Conservation (phyloP, 768 basidiomycete species). For the Boletus rubroflammeus region DNA sequence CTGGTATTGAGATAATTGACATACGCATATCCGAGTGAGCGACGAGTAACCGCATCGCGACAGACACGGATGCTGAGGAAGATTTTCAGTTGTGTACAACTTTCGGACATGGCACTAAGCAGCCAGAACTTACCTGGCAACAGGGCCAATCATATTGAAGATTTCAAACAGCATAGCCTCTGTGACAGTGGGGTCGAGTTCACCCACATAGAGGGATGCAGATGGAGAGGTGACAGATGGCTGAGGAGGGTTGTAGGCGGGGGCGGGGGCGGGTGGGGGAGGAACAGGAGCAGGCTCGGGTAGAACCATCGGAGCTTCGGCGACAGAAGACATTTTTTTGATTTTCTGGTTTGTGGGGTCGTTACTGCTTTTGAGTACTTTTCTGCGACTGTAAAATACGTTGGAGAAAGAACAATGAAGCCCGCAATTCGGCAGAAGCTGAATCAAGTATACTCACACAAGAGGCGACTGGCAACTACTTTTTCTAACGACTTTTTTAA, state of each 20-base stretch:
- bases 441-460: constrained; percentile 46
- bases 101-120: background rate
- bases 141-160: constrained; percentile 99
- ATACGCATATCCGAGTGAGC: constrained; percentile 98
- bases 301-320: constrained; percentile 52
- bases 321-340: constrained; percentile 53
- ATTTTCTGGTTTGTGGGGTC: constrained; percentile 62
- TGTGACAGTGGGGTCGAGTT: constrained; percentile 95
- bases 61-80: constrained; percentile 89
- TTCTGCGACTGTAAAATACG: constrained; percentile 49
- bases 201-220: constrained; percentile 97
- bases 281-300: constrained; percentile 46
- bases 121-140: constrained; percentile 70
- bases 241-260: constrained; percentile 56
- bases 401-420: constrained; percentile 16
- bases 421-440: constrained; percentile 10
- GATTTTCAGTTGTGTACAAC: background rate
- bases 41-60: constrained; percentile 98
- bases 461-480: constrained; percentile 75
- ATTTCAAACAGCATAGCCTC: constrained; percentile 99
- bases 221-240: constrained; percentile 63
- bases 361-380: constrained; percentile 89
- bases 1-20: constrained; percentile 96
- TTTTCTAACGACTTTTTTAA: constrained; percentile 68
- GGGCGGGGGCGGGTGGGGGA: constrained; percentile 44